Conservation (phyloP, 2,329 filamentous ascomycete genomes). For the Colletotrichum cordylinicola region DNA sequence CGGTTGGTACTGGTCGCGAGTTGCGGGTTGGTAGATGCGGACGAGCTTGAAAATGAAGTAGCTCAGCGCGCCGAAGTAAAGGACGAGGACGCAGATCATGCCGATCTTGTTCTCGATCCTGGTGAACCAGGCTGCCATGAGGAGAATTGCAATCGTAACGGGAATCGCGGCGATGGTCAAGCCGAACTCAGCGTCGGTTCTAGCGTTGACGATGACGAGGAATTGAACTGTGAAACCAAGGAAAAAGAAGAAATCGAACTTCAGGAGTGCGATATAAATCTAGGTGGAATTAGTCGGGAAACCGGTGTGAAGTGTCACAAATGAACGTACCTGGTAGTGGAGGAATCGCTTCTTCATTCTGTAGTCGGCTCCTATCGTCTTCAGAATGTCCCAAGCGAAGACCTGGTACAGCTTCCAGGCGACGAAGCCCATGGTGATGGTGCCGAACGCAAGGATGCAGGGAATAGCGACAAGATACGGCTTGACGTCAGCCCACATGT, state of each 20-base stretch:
- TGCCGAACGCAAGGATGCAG: slow-evolving; percentile 78
- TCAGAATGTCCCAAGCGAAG: slow-evolving; percentile 99
- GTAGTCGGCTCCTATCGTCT: slow-evolving; percentile 97
- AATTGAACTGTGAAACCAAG: slow-evolving; percentile 98
- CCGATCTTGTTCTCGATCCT: slow-evolving; percentile 81
- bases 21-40: slow-evolving; percentile 82
- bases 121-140: slow-evolving; percentile 85
- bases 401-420: slow-evolving; percentile 98
- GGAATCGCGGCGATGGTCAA: slow-evolving; percentile 90
- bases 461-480: slow-evolving; percentile 88
- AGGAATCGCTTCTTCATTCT: slow-evolving; percentile 97
- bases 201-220: slow-evolving; percentile 82
- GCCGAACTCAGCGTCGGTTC: slow-evolving; percentile 76
- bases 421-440: slow-evolving; percentile 74
- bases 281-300: slow-evolving; percentile 38
- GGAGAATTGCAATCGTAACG: slow-evolving; percentile 86
- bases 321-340: slow-evolving; percentile 80
- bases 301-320: background rate
- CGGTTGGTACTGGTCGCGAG: slow-evolving; percentile 70
- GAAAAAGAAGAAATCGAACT: slow-evolving; percentile 99
- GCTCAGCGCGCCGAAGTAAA: slow-evolving; percentile 87
- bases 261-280: slow-evolving; percentile 97
- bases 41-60: slow-evolving; percentile 99
- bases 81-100: slow-evolving; percentile 78
- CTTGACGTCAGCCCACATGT: slow-evolving; percentile 73